Evolutionary conservation across 257 asterid genomes (phyloP).

Genomic region (Buddleja alternifolia): DNA sequence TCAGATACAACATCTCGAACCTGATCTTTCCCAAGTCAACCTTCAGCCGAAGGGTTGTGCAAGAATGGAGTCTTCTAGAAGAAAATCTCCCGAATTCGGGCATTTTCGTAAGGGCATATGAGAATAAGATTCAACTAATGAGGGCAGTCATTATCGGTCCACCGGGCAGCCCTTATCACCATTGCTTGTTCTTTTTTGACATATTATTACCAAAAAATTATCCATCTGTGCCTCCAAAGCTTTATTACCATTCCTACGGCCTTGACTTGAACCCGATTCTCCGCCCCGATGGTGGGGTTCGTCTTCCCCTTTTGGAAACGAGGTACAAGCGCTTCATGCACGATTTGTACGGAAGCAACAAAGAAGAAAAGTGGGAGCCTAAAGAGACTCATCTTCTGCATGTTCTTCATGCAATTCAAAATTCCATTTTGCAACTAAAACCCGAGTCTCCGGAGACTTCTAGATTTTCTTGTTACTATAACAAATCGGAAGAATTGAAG

Average conservation of each 20-base stretch:
- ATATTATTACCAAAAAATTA: slow-evolving; percentile 33
- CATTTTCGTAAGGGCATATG: slow-evolving; percentile 28
- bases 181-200: slow-evolving; percentile 48
- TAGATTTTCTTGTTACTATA: neutral
- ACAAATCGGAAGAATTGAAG: neutral
- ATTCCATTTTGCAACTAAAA: neutral
- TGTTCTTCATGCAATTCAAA: slow-evolving; percentile 32
- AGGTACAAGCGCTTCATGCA: neutral
- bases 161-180: slow-evolving; percentile 24
- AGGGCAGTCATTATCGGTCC: slow-evolving; percentile 43
- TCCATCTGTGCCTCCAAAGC: slow-evolving; percentile 38
- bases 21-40: neutral
- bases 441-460: neutral
- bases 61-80: slow-evolving; percentile 26
- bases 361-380: slow-evolving; percentile 13
- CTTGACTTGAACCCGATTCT: slow-evolving; percentile 30
- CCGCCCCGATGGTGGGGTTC: slow-evolving; percentile 16
- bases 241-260: slow-evolving; percentile 30
- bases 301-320: slow-evolving; percentile 7
- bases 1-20: neutral
- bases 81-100: slow-evolving; percentile 26
- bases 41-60: slow-evolving; percentile 26
- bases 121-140: slow-evolving; percentile 39
- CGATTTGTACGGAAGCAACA: neutral
- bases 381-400: slow-evolving; percentile 21